phyloP scores from a whole-genome alignment of 192 early-diverging fungal genomes.

The Funneliformis mosseae region DNA sequence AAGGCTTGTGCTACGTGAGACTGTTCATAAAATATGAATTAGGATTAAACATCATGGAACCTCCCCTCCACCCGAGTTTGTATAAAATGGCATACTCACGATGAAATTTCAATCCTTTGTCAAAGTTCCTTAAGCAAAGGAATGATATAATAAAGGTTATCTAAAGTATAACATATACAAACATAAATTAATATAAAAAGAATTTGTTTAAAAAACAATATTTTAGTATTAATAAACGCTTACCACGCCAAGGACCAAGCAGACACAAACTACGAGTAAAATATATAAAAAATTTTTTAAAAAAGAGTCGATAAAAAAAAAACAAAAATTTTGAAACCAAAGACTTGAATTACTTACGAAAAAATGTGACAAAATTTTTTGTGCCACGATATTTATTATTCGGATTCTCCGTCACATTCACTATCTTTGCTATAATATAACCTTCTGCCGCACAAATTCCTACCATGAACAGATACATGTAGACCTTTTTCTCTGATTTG shows the following conservation, averaged over 20 bases:
- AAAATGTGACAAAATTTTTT: constrained; percentile 55
- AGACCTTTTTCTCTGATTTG: constrained; percentile 50
- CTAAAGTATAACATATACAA: constrained; percentile 13
- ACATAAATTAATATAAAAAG: constrained; percentile 6
- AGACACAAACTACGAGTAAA: constrained; percentile 34
- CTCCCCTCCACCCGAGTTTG: too few relatives aligned
- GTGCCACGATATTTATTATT: constrained; percentile 46
- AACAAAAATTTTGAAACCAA: neutral
- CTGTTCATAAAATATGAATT: neutral
- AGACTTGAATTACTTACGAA: constrained; percentile 47
- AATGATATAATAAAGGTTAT: constrained; percentile 56
- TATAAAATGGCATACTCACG: constrained; percentile 44
- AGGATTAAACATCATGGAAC: too few relatives aligned
- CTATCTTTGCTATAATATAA: constrained; percentile 69
- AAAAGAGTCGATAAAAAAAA: neutral
- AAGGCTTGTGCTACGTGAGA: constrained; percentile 2
- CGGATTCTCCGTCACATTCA: constrained; percentile 55
- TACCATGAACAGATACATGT: constrained; percentile 63
- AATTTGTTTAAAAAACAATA: neutral
- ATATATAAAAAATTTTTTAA: constrained; percentile 36
- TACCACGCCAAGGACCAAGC: constrained; percentile 49
- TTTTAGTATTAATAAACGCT: constrained; percentile 34
- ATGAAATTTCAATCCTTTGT: constrained; percentile 70
- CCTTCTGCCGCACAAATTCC: constrained; percentile 63
- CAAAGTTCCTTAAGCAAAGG: constrained; percentile 69